Percentiles rank a stretch among this genome's conserved stretches.
Conservation (phyloP, 768 basidiomycete species). For the Pleurotus pulmonarius region DNA sequence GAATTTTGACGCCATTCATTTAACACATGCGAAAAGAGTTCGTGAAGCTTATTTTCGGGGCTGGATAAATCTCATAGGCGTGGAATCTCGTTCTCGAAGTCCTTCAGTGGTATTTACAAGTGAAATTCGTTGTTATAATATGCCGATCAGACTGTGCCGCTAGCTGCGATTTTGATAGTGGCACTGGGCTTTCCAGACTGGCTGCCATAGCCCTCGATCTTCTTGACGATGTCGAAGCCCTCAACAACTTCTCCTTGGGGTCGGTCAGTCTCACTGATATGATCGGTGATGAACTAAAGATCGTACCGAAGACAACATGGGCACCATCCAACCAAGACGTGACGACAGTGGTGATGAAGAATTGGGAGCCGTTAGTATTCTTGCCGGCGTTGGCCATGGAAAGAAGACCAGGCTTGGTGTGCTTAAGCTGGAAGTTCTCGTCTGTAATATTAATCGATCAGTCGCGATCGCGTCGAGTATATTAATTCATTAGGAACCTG, state of each 20-base stretch:
- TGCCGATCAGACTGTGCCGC: neutral
- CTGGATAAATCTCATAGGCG: no score
- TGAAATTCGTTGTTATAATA: no score
- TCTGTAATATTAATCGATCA: constrained; percentile 36
- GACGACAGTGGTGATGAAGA: constrained; percentile 85
- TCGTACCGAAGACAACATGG: constrained; percentile 81
- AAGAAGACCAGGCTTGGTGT: constrained; percentile 63
- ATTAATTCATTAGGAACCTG: constrained; percentile 34
- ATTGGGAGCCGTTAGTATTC: constrained; percentile 85
- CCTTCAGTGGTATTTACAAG: no score
- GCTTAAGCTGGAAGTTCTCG: constrained; percentile 80
- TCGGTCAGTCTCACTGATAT: no score
- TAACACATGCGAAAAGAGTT: no score
- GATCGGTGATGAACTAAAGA: no score
- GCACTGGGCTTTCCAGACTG: constrained; percentile 35
- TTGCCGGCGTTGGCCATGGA: constrained; percentile 80
- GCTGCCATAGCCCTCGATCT: constrained; percentile 37
- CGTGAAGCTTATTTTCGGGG: no score
- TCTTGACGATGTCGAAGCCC: constrained; percentile 51
- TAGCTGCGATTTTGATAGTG: constrained; percentile 44
- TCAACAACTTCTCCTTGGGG: constrained; percentile 59
- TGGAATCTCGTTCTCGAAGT: no score
- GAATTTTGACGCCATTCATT: no score
- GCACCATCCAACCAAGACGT: constrained; percentile 80
- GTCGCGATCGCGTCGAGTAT: neutral